Conservation (phyloP, 148 eudicot genomes). For the Diospyros kaki region DNA sequence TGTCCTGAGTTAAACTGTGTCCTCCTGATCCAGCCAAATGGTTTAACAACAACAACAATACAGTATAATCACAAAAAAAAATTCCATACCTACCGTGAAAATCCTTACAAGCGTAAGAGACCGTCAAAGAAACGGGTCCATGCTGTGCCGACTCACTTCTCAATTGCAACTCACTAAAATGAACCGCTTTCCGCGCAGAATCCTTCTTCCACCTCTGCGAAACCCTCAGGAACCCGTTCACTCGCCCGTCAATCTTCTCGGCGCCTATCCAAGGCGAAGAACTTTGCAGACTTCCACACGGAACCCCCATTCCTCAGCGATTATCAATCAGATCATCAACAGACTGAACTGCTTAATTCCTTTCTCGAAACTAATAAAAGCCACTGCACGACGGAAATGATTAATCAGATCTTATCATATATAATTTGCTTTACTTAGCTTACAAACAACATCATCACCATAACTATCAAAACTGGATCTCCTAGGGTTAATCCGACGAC, state of each 20-base stretch:
- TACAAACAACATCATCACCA: too few species aligned
- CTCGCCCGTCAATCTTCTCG: neutral
- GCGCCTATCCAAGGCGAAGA: neutral
- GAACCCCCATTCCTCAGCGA: conserved; percentile 2
- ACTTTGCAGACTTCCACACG: conserved; percentile 4
- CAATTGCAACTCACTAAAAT: neutral
- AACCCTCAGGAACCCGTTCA: conserved; percentile 4
- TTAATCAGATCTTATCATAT: too few species aligned
- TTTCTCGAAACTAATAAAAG: too few species aligned
- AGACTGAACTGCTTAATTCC: too few species aligned
- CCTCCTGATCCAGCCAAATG: too few species aligned
- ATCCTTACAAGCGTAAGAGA: conserved; percentile 9
- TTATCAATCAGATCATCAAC: neutral
- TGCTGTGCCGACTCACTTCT: neutral
- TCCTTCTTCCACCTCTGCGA: neutral
- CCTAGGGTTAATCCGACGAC: too few species aligned
- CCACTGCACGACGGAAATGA: too few species aligned
- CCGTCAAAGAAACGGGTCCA: conserved; percentile 3
- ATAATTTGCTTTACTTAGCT: too few species aligned
- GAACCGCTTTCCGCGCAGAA: neutral
- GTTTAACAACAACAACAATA: neutral
- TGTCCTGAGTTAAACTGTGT: too few species aligned
- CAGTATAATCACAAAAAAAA: neutral
- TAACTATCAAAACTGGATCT: too few species aligned
- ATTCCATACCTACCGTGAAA: neutral